Conservation (phyloP, 495 filamentous ascomycete species). For the Aspergillus affinis region DNA sequence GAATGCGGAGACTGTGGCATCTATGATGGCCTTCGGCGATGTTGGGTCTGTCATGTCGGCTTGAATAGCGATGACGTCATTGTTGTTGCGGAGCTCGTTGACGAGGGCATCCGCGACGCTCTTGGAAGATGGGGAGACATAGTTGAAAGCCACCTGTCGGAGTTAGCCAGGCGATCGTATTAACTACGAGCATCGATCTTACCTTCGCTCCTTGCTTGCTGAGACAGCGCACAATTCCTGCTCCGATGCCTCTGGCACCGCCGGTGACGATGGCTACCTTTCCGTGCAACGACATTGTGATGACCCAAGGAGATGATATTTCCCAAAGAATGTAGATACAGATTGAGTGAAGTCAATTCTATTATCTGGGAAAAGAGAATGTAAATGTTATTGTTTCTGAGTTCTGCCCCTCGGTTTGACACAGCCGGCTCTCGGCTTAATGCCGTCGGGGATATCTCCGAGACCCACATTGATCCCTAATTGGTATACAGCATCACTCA, state of each 20-base stretch:
- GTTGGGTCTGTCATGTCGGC: constrained; percentile 15
- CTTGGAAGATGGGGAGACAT: constrained; percentile 18
- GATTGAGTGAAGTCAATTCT: too few relatives aligned
- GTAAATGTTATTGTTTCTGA: too few relatives aligned
- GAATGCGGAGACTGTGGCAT: constrained; percentile 17
- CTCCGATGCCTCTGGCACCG: constrained; percentile 46
- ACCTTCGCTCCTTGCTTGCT: constrained; percentile 41
- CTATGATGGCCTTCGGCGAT: constrained; percentile 15
- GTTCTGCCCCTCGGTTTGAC: background rate
- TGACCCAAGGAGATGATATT: background rate
- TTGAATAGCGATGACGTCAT: constrained; percentile 19
- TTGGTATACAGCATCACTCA: too few relatives aligned
- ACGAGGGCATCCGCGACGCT: constrained; percentile 14
- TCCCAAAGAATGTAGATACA: too few relatives aligned
- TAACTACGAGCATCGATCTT: constrained; percentile 27
- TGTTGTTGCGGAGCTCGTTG: constrained; percentile 6
- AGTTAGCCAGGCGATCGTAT: background rate
- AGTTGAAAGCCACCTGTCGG: constrained; percentile 23
- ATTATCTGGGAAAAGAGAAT: too few relatives aligned
- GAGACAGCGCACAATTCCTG: constrained; percentile 40
- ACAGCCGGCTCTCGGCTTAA: background rate
- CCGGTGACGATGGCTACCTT: constrained; percentile 55
- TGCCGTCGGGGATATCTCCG: background rate
- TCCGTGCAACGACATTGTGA: constrained; percentile 37
- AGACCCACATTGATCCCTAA: too few relatives aligned